Evolutionary conservation across 331 rosid genomes (phyloP).

Genomic region (Rosa hybrid): DNA sequence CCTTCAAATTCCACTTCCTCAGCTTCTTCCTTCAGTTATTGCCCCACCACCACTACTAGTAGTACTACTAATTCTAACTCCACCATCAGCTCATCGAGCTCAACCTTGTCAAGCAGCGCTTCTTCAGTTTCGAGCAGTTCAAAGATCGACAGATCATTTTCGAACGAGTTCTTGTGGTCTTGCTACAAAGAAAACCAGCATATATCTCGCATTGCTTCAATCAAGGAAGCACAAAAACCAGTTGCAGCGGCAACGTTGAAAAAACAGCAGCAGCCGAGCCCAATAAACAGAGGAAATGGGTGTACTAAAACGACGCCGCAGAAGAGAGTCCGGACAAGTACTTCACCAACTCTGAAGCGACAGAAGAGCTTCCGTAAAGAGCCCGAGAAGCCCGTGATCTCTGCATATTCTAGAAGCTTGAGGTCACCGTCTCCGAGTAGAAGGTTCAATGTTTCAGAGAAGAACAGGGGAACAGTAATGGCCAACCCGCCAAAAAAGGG

Average conservation of each 20-base stretch:
- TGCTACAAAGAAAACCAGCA: slow-evolving; percentile 75
- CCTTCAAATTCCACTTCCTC: slow-evolving; percentile 60
- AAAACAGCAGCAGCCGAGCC: slow-evolving; percentile 14
- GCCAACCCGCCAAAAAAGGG: not conserved
- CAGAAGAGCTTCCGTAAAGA: slow-evolving; percentile 72
- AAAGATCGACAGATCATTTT: slow-evolving; percentile 58
- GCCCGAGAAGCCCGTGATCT: slow-evolving; percentile 19
- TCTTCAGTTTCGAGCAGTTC: slow-evolving; percentile 41
- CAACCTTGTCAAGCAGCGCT: slow-evolving; percentile 40
- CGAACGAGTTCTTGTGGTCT: slow-evolving; percentile 66
- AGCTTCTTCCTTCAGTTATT: slow-evolving; percentile 44
- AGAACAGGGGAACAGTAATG: slow-evolving; percentile 20
- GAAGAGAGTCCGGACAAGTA: slow-evolving; percentile 51
- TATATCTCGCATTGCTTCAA: slow-evolving; percentile 55
- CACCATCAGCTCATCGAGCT: slow-evolving; percentile 35
- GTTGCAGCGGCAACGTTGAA: not conserved
- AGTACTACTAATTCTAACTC: slow-evolving; percentile 35
- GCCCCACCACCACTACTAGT: slow-evolving; percentile 24
- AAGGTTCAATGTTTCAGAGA: slow-evolving; percentile 18
- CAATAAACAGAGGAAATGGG: slow-evolving; percentile 5
- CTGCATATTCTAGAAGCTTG: slow-evolving; percentile 17
- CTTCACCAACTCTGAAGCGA: slow-evolving; percentile 49
- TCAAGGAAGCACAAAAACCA: slow-evolving; percentile 43
- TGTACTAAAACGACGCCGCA: slow-evolving; percentile 24
- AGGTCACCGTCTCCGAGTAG: slow-evolving; percentile 25